Conservation (phyloP, 2,329 filamentous ascomycete species). For the Xylariaceae sp. region DNA sequence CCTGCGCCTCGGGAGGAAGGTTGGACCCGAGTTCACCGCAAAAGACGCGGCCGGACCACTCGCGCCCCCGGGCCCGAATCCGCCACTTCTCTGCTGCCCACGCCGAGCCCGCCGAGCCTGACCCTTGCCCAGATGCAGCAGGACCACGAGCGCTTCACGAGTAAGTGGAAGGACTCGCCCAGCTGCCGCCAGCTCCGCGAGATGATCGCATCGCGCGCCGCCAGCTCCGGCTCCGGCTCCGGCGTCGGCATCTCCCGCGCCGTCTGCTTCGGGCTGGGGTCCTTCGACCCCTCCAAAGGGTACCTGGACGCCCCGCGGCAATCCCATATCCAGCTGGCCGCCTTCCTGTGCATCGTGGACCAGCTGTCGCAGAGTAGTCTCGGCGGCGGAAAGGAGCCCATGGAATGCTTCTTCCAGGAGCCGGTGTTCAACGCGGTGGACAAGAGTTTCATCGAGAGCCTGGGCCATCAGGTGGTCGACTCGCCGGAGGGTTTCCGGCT, state of each 20-base stretch:
- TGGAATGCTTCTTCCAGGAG: slow-evolving; percentile 46
- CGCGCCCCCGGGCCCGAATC: background rate
- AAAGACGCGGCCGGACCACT: slow-evolving; percentile 3
- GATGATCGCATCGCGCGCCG: slow-evolving; percentile 20
- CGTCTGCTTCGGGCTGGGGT: slow-evolving; percentile 47
- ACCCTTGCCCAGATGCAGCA: slow-evolving; percentile 15
- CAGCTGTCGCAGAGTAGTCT: slow-evolving; percentile 9
- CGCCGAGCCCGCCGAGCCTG: slow-evolving; percentile 9
- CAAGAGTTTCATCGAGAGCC: slow-evolving; percentile 42
- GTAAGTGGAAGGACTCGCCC: slow-evolving; percentile 20
- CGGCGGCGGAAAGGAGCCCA: slow-evolving; percentile 15
- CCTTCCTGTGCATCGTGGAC: slow-evolving; percentile 41
- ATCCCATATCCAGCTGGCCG: slow-evolving; percentile 45
- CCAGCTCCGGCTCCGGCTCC: slow-evolving; percentile 1
- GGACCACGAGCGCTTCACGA: slow-evolving; percentile 14
- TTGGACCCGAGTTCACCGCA: slow-evolving; percentile 18
- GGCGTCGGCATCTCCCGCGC: slow-evolving; percentile 30
- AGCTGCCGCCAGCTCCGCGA: slow-evolving; percentile 26
- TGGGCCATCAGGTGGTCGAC: slow-evolving; percentile 45
- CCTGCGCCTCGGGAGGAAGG: slow-evolving; percentile 5
- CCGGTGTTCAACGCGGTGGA: slow-evolving; percentile 43
- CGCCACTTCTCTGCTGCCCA: background rate
- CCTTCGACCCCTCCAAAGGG: slow-evolving; percentile 43
- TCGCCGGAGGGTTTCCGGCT: slow-evolving; percentile 45
- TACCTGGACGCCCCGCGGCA: slow-evolving; percentile 37